Base-by-base conservation (phyloP, 805 yeast species). In the Blastobotrys muscicola region DNA sequence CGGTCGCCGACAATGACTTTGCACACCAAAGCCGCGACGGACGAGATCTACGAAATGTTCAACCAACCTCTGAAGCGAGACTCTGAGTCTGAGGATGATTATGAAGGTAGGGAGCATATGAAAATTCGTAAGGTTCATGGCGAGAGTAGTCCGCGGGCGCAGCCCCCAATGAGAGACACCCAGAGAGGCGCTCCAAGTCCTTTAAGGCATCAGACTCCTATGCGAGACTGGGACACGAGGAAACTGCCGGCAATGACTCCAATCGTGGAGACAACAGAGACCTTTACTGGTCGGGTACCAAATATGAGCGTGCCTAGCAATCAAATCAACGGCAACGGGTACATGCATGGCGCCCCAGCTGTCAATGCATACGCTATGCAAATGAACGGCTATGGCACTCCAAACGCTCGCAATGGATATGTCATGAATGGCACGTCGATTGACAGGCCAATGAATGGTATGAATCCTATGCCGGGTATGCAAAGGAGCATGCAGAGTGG, bases 1-100 rank as follows among this genome's bases (percentile, higher is more conserved):
- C n/a, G 46, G 10, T 82, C 94, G 0, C 94, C 94, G 0, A 86
- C 95, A 0, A 72, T 82, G 50, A 87, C 96, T 0, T 64, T 80
- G 55, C 81, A 73, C 56, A 82, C 95, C 0, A 76, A 78, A 41
- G 76, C 78, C 53, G 90, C 95, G 2, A 73, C 78, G 45, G 74
- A 76, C 43, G 95, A 85, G 51, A 80, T 86, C 0, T 67, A 74
- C 48, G 72, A 75, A 11, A 83, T 86, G 86, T 83, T 85, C 58
- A 84, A 50, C 33, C 55, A 54, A 45, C 56, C 59, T 4, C 34
- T 55, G n/a, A 50, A 52, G 3, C 48, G 33, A 3, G 45, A 40
- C 36, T 16, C 49, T 32, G 51, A 48, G 35, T 47, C 45, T 13
- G 52, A 53, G 31, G 55, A 53, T 14, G 54, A 48, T 9, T 50